These are phyloP conservation scores for Phytophthora aleatoria DNA, from an alignment of 352 stramenopile species.

Conservation along the genomic window DNA sequence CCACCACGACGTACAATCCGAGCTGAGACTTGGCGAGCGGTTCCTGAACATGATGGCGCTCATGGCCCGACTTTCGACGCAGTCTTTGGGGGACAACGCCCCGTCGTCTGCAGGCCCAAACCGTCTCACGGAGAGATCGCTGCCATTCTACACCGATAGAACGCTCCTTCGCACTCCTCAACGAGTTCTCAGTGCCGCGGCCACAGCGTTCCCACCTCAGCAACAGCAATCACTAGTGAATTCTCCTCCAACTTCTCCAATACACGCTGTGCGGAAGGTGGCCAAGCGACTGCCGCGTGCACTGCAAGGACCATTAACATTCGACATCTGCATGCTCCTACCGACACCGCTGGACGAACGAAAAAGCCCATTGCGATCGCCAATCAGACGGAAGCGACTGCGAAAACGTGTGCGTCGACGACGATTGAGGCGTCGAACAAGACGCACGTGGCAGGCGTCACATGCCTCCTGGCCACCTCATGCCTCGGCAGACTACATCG, in stretches of 20 bases:
- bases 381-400: conserved; percentile 48
- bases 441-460: conserved; percentile 42
- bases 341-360: conserved; percentile 51
- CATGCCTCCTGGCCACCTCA: conserved; percentile 33
- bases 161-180: background rate
- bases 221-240: background rate
- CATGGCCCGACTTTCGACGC: conserved; percentile 45
- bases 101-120: conserved; percentile 6
- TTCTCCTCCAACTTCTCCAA: conserved; percentile 18
- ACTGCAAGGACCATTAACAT: conserved; percentile 57
- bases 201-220: background rate
- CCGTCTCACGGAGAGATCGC: conserved; percentile 8
- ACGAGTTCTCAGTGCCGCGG: background rate
- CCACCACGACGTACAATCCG: conserved; percentile 12
- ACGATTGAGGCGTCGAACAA: conserved; percentile 37
- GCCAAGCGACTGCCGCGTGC: conserved; percentile 30
- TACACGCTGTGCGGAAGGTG: conserved; percentile 38
- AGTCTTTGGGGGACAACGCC: conserved; percentile 18
- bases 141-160: background rate
- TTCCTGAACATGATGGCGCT: conserved; percentile 66
- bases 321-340: conserved; percentile 69
- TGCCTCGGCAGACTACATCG: conserved; percentile 51
- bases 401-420: conserved; percentile 32
- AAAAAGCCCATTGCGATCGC: conserved; percentile 57
- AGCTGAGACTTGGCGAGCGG: conserved; percentile 52